Evolutionary conservation across 768 basidiomycete genomes (phyloP).

Genomic region (Amanita polypyramis): DNA sequence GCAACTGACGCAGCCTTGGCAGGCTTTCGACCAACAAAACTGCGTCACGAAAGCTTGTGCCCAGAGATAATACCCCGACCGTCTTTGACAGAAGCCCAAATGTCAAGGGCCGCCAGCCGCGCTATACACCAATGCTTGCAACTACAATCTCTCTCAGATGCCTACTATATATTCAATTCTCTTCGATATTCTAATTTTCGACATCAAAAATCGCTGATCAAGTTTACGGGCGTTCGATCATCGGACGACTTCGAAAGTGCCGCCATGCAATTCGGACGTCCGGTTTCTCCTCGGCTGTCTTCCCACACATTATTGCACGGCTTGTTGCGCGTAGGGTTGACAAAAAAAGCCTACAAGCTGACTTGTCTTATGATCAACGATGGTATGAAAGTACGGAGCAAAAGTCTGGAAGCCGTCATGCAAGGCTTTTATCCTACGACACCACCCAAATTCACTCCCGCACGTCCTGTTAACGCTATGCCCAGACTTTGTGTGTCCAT

Average conservation of each 20-base stretch:
- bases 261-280: conserved; percentile 16
- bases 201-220: conserved; percentile 8
- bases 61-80: neutral
- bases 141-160: conserved; percentile 35
- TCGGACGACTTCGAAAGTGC: conserved; percentile 11
- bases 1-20: neutral
- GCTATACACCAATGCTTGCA: conserved; percentile 39
- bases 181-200: conserved; percentile 31
- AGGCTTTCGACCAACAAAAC: neutral
- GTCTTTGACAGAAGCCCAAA: conserved; percentile 3
- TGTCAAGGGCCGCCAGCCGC: conserved; percentile 29
- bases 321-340: conserved; percentile 41
- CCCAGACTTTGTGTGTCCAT: conserved; percentile 10
- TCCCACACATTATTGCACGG: conserved; percentile 58
- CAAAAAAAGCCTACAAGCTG: conserved; percentile 36
- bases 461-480: neutral
- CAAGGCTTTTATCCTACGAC: conserved; percentile 23
- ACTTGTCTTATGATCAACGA: conserved; percentile 42
- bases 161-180: conserved; percentile 49
- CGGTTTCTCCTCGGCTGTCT: conserved; percentile 48
- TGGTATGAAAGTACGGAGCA: conserved; percentile 37
- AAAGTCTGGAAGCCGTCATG: conserved; percentile 40
- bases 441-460: conserved; percentile 40
- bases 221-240: conserved; percentile 2
- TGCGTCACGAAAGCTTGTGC: neutral